These are phyloP conservation scores for Sphaerulina populicola DNA, from an alignment of 2,329 filamentous ascomycete species.

Conservation along the genomic window DNA sequence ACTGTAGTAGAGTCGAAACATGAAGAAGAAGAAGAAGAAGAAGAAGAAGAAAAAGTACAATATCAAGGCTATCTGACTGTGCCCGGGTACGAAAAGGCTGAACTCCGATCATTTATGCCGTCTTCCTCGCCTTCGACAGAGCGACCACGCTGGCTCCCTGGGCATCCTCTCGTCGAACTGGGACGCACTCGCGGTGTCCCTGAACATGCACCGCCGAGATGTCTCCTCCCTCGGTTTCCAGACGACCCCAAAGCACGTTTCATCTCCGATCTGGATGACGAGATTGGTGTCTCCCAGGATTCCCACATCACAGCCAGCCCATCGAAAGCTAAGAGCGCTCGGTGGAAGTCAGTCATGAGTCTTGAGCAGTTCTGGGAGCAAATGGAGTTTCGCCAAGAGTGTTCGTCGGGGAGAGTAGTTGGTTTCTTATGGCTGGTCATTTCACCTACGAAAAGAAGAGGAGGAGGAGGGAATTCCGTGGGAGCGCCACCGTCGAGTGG, in stretches of 20 bases:
- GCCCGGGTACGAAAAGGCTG: slow-evolving; percentile 74
- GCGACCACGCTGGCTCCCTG: slow-evolving; percentile 44
- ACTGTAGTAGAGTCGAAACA: slow-evolving; percentile 21
- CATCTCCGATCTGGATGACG: slow-evolving; percentile 79
- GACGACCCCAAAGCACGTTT: slow-evolving; percentile 93
- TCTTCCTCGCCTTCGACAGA: slow-evolving; percentile 27
- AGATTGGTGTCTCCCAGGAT: slow-evolving; percentile 37
- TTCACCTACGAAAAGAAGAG: slow-evolving; percentile 40
- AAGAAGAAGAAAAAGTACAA: slow-evolving; percentile 20
- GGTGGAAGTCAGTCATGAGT: slow-evolving; percentile 75
- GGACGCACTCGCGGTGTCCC: slow-evolving; percentile 48
- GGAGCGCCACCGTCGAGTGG: slow-evolving; percentile 3
- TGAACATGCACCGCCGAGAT: slow-evolving; percentile 62
- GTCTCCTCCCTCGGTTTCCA: slow-evolving; percentile 76
- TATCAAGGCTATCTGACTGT: slow-evolving; percentile 71
- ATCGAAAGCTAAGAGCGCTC: slow-evolving; percentile 48
- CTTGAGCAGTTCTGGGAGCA: slow-evolving; percentile 97
- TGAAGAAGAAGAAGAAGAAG: too few species aligned
- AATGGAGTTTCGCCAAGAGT: slow-evolving; percentile 95
- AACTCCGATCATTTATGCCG: slow-evolving; percentile 70
- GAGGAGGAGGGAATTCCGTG: not conserved
- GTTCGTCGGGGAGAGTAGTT: slow-evolving; percentile 81
- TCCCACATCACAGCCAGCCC: slow-evolving; percentile 30
- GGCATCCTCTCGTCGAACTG: slow-evolving; percentile 66
- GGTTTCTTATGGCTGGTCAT: slow-evolving; percentile 94